These are phyloP conservation scores for Aspergillus cristatus DNA, from an alignment of 495 filamentous ascomycete genomes.

Conservation along the genomic window DNA sequence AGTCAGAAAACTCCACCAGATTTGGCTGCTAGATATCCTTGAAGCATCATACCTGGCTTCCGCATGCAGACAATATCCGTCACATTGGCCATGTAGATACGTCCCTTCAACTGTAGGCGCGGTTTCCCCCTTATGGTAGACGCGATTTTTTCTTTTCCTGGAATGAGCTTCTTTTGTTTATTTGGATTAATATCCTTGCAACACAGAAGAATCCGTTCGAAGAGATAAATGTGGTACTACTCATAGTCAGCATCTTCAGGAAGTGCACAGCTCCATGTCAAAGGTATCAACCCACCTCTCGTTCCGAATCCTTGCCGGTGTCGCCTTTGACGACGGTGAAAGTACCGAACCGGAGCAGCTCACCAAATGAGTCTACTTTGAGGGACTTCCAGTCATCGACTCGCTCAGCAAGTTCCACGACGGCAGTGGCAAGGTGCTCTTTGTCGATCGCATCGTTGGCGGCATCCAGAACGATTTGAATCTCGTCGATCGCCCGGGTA, in stretches of 20 bases:
- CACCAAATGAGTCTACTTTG: conserved; percentile 80
- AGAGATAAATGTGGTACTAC: conserved; percentile 97
- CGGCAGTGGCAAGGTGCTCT: conserved; percentile 68
- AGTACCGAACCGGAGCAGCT: conserved; percentile 79
- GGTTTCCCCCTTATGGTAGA: conserved; percentile 65
- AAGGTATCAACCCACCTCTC: no score
- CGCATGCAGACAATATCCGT: conserved; percentile 79
- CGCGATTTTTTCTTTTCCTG: conserved; percentile 56
- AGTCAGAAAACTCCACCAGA: conserved; percentile 4
- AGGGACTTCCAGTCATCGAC: conserved; percentile 98
- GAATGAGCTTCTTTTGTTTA: conserved; percentile 69
- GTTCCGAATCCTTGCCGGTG: conserved; percentile 63
- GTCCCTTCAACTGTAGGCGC: conserved; percentile 86
- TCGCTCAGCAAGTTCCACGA: conserved; percentile 69
- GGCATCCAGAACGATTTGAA: conserved; percentile 64
- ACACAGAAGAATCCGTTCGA: conserved; percentile 89
- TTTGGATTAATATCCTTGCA: conserved; percentile 90
- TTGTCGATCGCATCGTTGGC: conserved; percentile 87
- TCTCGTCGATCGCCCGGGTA: conserved; percentile 59
- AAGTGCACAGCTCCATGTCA: not conserved
- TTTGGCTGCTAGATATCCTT: no score
- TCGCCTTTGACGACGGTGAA: conserved; percentile 90
- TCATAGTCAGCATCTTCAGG: not conserved
- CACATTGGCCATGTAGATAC: conserved; percentile 99
- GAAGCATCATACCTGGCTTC: conserved; percentile 64